Conservation (phyloP, 1,139 yeast genomes). For the Schizosaccharomyces versatilis region DNA sequence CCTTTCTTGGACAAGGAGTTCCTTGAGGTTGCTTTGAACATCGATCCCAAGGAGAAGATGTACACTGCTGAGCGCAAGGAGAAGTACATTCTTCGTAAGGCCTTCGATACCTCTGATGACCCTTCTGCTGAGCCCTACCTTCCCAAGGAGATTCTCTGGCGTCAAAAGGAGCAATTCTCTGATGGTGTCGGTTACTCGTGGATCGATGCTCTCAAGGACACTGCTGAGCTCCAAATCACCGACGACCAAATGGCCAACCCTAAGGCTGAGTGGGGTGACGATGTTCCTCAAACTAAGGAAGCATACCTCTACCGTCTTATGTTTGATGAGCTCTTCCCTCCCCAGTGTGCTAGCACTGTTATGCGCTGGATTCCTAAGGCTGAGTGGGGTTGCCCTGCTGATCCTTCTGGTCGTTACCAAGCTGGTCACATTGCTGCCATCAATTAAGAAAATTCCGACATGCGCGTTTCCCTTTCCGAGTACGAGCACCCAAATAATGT, state of each 20-base stretch:
- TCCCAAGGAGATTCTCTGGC: slow-evolving; percentile 91
- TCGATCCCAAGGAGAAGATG: slow-evolving; percentile 77
- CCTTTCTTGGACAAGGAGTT: slow-evolving; percentile 92
- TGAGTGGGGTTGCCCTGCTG: slow-evolving; percentile 98
- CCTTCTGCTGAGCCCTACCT: slow-evolving; percentile 58
- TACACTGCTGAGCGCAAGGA: slow-evolving; percentile 64
- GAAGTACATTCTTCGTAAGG: slow-evolving; percentile 87
- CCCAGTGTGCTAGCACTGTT: slow-evolving; percentile 80
- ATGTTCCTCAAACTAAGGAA: slow-evolving; percentile 90
- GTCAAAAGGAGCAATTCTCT: slow-evolving; percentile 98
- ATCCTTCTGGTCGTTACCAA: slow-evolving; percentile 68
- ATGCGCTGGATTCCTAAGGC: slow-evolving; percentile 99
- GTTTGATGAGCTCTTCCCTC: slow-evolving; percentile 80
- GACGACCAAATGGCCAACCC: slow-evolving; percentile 81
- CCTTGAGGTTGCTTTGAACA: slow-evolving; percentile 81
- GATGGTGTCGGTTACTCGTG: slow-evolving; percentile 99
- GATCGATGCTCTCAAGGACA: slow-evolving; percentile 93
- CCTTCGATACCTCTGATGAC: slow-evolving; percentile 71
- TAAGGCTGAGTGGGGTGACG: slow-evolving; percentile 88
- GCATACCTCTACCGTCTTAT: slow-evolving; percentile 97
- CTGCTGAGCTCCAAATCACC: slow-evolving; percentile 65
- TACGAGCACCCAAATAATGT: no score
- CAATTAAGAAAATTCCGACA: background rate
- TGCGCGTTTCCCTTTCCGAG: no score
- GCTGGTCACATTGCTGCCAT: slow-evolving; percentile 3